These are phyloP conservation scores for Amborella trichopoda DNA, from an alignment of 164 flowering plant species.

Conservation along the genomic window DNA sequence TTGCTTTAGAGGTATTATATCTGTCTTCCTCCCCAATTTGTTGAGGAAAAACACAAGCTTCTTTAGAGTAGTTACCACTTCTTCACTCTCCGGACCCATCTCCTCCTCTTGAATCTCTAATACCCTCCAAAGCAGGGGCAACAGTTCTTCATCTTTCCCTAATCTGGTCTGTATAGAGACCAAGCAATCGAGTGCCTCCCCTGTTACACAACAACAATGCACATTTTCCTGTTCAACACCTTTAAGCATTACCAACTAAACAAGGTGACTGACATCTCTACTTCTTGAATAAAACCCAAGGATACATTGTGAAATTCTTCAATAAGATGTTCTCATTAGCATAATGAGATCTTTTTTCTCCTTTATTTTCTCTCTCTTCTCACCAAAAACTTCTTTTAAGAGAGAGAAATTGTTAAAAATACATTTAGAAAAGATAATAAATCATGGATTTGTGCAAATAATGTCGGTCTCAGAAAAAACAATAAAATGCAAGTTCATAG, in stretches of 20 bases:
- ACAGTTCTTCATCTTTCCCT: slow-evolving; percentile 34
- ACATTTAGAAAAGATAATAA: too few species aligned
- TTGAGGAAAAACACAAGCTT: slow-evolving; percentile 55
- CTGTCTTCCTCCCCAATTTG: slow-evolving; percentile 53
- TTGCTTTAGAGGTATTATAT: slow-evolving; percentile 45
- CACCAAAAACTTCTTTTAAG: too few species aligned
- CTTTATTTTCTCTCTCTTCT: too few species aligned
- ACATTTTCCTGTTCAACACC: neutral
- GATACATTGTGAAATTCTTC: too few species aligned
- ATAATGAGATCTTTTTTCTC: too few species aligned
- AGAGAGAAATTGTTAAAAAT: too few species aligned
- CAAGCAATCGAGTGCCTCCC: slow-evolving; percentile 89
- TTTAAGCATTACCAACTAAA: neutral
- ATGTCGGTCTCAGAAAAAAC: too few species aligned
- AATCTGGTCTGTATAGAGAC: slow-evolving; percentile 53
- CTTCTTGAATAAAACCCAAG: too few species aligned
- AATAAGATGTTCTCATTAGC: too few species aligned
- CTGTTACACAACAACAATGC: slow-evolving; percentile 16
- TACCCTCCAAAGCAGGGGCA: slow-evolving; percentile 50
- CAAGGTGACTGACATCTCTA: too few species aligned
- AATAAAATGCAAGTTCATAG: too few species aligned
- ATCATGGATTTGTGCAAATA: too few species aligned
- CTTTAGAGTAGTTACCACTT: slow-evolving; percentile 54
- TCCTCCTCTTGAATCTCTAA: slow-evolving; percentile 72
- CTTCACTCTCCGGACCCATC: slow-evolving; percentile 60